A percentile compares a stretch with the other conserved stretches of the same genome.
Evolutionary conservation across 805 yeast genomes (phyloP).

Genomic region (Cyberlindnera amylophila): DNA sequence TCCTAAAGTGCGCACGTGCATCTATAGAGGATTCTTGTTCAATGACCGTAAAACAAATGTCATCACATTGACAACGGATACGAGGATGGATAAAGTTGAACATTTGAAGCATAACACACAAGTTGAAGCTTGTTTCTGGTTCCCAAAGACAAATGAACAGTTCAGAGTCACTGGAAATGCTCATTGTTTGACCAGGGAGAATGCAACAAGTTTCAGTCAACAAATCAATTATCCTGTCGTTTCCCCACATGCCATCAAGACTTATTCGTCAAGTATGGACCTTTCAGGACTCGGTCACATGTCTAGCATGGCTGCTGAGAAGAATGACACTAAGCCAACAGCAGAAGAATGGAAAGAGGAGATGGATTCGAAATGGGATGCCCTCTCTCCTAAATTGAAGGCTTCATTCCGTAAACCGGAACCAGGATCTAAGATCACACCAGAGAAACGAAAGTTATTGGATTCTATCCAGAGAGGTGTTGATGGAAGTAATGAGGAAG

Average conservation of each 20-base stretch:
- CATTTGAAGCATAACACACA: conserved; percentile 46
- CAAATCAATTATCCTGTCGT: conserved; percentile 28
- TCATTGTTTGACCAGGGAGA: conserved; percentile 36
- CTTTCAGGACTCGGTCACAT: conserved; percentile 9
- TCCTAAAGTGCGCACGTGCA: conserved; percentile 69
- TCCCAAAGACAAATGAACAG: conserved; percentile 58
- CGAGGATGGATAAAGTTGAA: conserved; percentile 57
- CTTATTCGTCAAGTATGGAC: conserved; percentile 24
- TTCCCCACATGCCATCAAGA: conserved; percentile 26
- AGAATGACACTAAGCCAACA: conserved; percentile 16
- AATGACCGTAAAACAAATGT: conserved; percentile 64
- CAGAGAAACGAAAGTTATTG: conserved; percentile 49
- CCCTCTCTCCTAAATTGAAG: conserved; percentile 54
- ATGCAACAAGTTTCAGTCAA: conserved; percentile 12
- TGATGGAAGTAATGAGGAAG: conserved; percentile 68
- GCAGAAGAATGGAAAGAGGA: conserved; percentile 67
- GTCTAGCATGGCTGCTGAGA: conserved; percentile 13
- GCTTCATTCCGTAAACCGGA: conserved; percentile 68
- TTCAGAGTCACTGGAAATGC: conserved; percentile 70
- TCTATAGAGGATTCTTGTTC: conserved; percentile 72
- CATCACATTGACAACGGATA: conserved; percentile 67
- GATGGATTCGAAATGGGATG: conserved; percentile 57
- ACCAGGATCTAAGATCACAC: conserved; percentile 59
- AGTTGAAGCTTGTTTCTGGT: conserved; percentile 77
- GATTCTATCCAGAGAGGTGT: conserved; percentile 80